Evolutionary conservation across 192 early-diverging fungal genomes (phyloP).

Genomic region (Chytriomyces sp.): DNA sequence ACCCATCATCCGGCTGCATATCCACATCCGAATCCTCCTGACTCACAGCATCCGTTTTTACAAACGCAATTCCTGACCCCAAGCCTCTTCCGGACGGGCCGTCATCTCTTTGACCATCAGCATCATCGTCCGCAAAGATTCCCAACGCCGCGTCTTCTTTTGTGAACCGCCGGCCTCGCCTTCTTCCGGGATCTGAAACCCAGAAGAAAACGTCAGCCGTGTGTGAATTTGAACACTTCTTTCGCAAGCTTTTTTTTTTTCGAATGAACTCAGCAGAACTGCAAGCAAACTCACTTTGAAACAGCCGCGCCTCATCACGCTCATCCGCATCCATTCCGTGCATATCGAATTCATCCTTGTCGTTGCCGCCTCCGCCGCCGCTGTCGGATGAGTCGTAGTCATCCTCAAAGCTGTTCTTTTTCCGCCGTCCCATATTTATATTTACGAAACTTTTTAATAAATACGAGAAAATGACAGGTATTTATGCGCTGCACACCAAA

Average conservation of each 20-base stretch:
- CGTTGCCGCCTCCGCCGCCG: constrained; percentile 39
- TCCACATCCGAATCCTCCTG: not conserved
- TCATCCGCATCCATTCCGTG: constrained; percentile 54
- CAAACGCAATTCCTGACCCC: not conserved
- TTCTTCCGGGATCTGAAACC: constrained; percentile 22
- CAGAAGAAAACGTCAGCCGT: not conserved
- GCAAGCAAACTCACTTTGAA: constrained; percentile 29
- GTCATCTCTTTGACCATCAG: constrained; percentile 11
- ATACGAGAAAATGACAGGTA: constrained; percentile 1
- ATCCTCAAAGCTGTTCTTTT: not conserved
- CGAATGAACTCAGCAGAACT: not conserved
- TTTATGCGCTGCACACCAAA: too few species aligned
- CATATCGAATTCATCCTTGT: constrained; percentile 20
- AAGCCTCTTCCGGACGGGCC: not conserved
- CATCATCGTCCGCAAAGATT: constrained; percentile 56
- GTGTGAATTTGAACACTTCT: not conserved
- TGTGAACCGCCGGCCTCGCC: constrained; percentile 48
- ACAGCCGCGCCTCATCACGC: constrained; percentile 60
- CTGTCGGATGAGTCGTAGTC: constrained; percentile 34
- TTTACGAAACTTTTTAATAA: not conserved
- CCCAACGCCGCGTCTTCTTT: constrained; percentile 70
- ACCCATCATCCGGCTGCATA: constrained; percentile 18
- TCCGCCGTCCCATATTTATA: constrained; percentile 10
- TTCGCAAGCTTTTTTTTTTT: not conserved
- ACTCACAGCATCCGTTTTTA: not conserved